Base-by-base conservation (phyloP, 495 filamentous ascomycete genomes). In the Penicillium atrosanguineum region DNA sequence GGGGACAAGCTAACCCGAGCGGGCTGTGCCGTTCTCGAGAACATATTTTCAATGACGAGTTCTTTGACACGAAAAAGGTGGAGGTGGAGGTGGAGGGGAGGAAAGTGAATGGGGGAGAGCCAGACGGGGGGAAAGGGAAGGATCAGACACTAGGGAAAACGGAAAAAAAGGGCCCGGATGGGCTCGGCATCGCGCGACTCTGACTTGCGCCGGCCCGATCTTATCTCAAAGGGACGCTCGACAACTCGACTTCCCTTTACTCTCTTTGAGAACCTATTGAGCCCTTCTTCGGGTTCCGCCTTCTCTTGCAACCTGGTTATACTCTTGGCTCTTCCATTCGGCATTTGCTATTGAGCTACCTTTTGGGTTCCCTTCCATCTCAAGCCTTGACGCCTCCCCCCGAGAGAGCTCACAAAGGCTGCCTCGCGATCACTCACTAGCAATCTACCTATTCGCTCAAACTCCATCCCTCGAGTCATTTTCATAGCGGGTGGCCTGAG, bases 111-210 rank as follows among this genome's bases (percentile, higher is more conserved):
- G 12, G 29, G 39, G 15, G 51, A 42, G 23, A 25, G 49, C 39
- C 45, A 46, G 52, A 46, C 39, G 25, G 44, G 40, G 36, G 50
- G 55, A 43, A 51, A 53, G 48, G 41, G 61, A 50, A 57, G 56
- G 46, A 51, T 45, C 51, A 52, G 46, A 55, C 52, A 20, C 37
- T 23, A 58, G 39, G 52, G 51, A 64, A 64, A 55, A 64, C 67
- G 72, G 69, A 69, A 71, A 73, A 73, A 72, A 68, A 62, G 61
- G 56, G 43, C 59, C 54, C 71, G 72, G 72, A 71, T 72, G 63
- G 62, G 64, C 71, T 72, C 71, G 71, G 71, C 71, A 71, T 73
- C 57, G 44, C 47, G 44, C 46, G 51, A 55, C 50, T 50, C 36
- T 52, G 54, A 46, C 46, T 52, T 46, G 46, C 55, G 50, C 56